Evolutionary conservation across 2,329 filamentous ascomycete genomes (phyloP), one percentile per base, ranked within the genome.

Genomic region (Talaromyces sp.): DNA sequence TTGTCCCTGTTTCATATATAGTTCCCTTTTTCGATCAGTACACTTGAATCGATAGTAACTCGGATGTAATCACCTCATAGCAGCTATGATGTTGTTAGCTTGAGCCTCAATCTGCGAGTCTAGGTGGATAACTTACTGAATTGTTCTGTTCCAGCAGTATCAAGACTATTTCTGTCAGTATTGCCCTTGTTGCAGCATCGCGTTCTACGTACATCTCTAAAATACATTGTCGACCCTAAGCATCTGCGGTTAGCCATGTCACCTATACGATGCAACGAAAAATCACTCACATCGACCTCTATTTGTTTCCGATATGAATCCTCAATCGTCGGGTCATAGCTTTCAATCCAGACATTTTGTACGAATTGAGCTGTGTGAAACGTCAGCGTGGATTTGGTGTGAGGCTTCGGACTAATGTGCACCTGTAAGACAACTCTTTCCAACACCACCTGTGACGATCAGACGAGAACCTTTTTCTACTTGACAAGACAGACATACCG

Each of bases 1-100:
- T 78, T 96, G 91, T 61, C 92, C 92, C 42, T 92, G 91, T 74
- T 95, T 95, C 91, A 96, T 96, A 80, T 96, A 95, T 52, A 93
- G 82, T 73, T 95, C 91, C 72, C 90, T 84, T 68, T n/a, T 31
- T 16, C 21, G 5, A 33, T 60, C 42, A 64, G 68, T 69, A n/a
- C 8, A 16, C n/a, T 21, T n/a, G 25, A 52, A 8, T 52, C 16
- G 16, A 8, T 33, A 52, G 16, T 18, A 52, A 11, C 25, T 28
- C 33, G 25, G n/a, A 28, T 18, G 21, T 21, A 62, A 58, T 83
- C 23, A 84, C 83, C 83, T 83, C 82, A 84, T 84, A 50, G 82
- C 82, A 72, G 83, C 83, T 84, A 65, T 39, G 39, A 40, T 42
- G 55, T 21, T n/a, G 37, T 63, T 63, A 63, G 61, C 48, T 23